Conservation (phyloP, 1,284 basidiomycete genomes). For the Naganishia cerealis region DNA sequence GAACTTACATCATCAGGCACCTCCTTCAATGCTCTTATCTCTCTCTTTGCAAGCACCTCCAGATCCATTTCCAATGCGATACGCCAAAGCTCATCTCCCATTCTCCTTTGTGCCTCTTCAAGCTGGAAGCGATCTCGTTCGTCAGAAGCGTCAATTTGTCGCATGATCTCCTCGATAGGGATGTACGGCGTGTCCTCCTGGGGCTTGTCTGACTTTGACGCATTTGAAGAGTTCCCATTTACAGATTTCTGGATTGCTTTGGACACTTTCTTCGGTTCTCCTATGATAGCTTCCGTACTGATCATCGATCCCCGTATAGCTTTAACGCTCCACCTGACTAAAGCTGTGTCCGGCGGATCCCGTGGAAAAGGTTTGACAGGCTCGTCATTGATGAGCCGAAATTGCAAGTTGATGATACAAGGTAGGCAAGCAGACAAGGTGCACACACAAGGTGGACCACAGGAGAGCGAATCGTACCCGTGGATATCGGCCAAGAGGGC, state of each 20-base stretch:
- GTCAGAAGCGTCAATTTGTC: constrained; percentile 25
- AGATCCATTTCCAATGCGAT: constrained; percentile 35
- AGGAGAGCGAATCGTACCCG: constrained; percentile 32
- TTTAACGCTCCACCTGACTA: constrained; percentile 31
- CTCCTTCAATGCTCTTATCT: constrained; percentile 29
- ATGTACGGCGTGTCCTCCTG: constrained; percentile 2
- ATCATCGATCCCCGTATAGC: constrained; percentile 29
- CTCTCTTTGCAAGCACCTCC: constrained; percentile 28
- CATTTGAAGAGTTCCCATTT: not conserved
- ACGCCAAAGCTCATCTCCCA: constrained; percentile 34
- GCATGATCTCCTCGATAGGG: constrained; percentile 28
- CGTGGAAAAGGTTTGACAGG: constrained; percentile 28
- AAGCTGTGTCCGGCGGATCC: constrained; percentile 29
- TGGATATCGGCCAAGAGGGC: constrained; percentile 32
- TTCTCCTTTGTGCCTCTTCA: constrained; percentile 28
- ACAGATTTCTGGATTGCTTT: constrained; percentile 11
- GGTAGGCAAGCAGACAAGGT: constrained; percentile 33
- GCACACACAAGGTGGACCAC: constrained; percentile 35
- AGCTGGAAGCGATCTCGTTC: constrained; percentile 23
- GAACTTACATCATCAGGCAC: constrained; percentile 30
- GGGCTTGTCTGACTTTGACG: not conserved
- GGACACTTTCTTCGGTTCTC: constrained; percentile 9
- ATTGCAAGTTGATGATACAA: constrained; percentile 32
- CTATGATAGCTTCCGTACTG: constrained; percentile 26
- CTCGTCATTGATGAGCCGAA: constrained; percentile 28